Base-by-base conservation (phyloP, 208 protist genomes). In the Leishmania gerbilli region DNA sequence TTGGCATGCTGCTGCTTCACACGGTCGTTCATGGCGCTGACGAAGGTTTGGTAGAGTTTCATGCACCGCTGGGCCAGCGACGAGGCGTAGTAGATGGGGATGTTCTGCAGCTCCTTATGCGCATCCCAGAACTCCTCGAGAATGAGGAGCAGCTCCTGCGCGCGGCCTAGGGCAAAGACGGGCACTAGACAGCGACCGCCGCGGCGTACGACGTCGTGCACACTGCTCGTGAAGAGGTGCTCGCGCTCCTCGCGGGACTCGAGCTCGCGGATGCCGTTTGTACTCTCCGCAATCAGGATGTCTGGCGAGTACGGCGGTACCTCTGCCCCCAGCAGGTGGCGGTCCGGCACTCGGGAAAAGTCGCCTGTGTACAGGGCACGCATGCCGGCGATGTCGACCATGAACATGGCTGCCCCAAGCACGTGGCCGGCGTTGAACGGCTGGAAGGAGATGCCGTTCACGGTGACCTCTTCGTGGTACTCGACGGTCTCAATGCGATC, bases 31-130 rank as follows among this genome's bases (percentile, higher is more conserved):
- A 99, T 99, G 83, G 99, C 98, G 79, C 98, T 99, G 72, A 99
- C 98, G 79, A 99, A 99, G 17, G 95, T 99, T 83, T 99, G 94
- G 91, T 99, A 99, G 21, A 99, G 90, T 55, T 92, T 93, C 97
- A 99, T 99, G 90, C 98, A 99, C 74, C 98, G 96, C 88, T 98
- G 99, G 9, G 99, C 99, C 37, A 99, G 88, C 7, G 96, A 98
- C 62, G 98, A 99, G 64, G 99, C 99, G 89, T 99, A 99, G 88
- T 99, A 99, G 76, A 99, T 99, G 6, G 99, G 99, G 47, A 99
- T 95, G 71, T 97, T 84, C 80, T 99, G 99, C 80, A 99, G 92
- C 86, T 99, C 94, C 81, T 97, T 97, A 81, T 99, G 97, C 21
- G 79, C 85, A 31, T 98, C 95, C 99, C 99, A 99, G 85, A 98